A percentile compares a stretch with the other conserved stretches of the same genome.
phyloP scores from a whole-genome alignment of 2,329 filamentous ascomycete genomes.

The Colletotrichum navitas region DNA sequence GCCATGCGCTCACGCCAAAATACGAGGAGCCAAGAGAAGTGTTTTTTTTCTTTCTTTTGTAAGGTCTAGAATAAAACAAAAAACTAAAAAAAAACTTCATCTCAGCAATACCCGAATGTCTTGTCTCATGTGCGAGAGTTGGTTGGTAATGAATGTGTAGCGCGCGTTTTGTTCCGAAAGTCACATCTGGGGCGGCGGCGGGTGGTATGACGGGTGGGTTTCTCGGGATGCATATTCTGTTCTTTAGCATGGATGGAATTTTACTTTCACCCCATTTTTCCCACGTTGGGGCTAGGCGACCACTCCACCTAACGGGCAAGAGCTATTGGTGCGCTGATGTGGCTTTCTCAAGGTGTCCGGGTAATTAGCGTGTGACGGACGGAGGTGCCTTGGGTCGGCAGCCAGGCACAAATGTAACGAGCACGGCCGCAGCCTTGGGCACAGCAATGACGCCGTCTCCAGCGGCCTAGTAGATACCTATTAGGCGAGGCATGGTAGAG shows the following conservation, averaged over 20 bases:
- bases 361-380: not conserved
- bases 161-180: slow-evolving; percentile 7
- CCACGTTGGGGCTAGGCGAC: slow-evolving; percentile 16
- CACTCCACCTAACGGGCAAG: slow-evolving; percentile 17
- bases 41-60: not conserved
- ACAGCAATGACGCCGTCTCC: slow-evolving; percentile 29
- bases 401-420: slow-evolving; percentile 19
- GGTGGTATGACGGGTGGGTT: slow-evolving; percentile 21
- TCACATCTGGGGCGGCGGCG: slow-evolving; percentile 11
- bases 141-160: not conserved
- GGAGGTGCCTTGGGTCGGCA: slow-evolving; percentile 9
- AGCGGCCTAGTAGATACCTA: not conserved
- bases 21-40: not conserved
- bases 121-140: not conserved
- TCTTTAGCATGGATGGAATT: slow-evolving; percentile 31
- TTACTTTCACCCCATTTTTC: slow-evolving; percentile 19
- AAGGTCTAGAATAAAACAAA: not conserved
- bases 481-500: not conserved
- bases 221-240: slow-evolving; percentile 25
- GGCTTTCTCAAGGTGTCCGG: slow-evolving; percentile 10
- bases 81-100: not conserved
- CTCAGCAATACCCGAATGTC: not conserved
- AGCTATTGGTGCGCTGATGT: slow-evolving; percentile 32
- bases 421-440: slow-evolving; percentile 34
- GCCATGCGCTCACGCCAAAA: not conserved